A percentile compares a stretch with the other conserved stretches of the same genome.
These are phyloP conservation scores for Bidens hawaiensis DNA, from an alignment of 140 eudicot species.

Conservation along the genomic window DNA sequence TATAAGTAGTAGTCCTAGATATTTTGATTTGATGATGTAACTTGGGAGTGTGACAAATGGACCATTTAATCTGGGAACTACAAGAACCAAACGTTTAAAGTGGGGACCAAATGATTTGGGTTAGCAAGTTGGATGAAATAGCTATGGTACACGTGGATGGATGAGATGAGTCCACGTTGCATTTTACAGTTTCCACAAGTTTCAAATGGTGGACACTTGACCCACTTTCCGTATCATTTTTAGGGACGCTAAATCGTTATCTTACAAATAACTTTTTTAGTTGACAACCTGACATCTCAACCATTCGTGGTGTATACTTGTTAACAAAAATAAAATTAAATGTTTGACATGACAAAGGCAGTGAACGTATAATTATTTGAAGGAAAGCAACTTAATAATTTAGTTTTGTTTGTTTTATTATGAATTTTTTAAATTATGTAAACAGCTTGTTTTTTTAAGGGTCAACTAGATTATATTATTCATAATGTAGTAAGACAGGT, in stretches of 20 bases:
- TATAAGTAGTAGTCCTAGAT: background rate
- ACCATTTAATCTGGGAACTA: slow-evolving; percentile 27
- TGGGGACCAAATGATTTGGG: slow-evolving; percentile 26
- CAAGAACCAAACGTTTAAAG: slow-evolving; percentile 13
- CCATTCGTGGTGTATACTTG: background rate
- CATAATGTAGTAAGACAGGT: too few species aligned
- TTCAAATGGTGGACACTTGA: slow-evolving; percentile 10
- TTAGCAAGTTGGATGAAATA: slow-evolving; percentile 13
- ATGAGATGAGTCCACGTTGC: slow-evolving; percentile 26
- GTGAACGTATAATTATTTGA: background rate
- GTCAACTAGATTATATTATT: too few species aligned
- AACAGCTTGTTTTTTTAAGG: too few species aligned
- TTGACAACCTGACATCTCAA: background rate
- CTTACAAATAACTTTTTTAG: background rate
- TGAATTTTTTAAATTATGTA: too few species aligned
- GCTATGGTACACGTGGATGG: slow-evolving; percentile 39
- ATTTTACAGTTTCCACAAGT: slow-evolving; percentile 20
- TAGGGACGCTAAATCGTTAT: background rate
- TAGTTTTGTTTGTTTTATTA: too few species aligned
- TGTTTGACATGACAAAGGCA: background rate
- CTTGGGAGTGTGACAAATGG: background rate
- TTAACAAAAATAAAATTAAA: background rate
- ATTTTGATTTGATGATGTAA: background rate
- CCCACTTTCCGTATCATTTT: background rate
- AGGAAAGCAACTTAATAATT: too few species aligned